Evolutionary conservation across 148 eudicot species (phyloP), one percentile per base, ranked within the genome.

Genomic region (Fagopyrum homotropicum): DNA sequence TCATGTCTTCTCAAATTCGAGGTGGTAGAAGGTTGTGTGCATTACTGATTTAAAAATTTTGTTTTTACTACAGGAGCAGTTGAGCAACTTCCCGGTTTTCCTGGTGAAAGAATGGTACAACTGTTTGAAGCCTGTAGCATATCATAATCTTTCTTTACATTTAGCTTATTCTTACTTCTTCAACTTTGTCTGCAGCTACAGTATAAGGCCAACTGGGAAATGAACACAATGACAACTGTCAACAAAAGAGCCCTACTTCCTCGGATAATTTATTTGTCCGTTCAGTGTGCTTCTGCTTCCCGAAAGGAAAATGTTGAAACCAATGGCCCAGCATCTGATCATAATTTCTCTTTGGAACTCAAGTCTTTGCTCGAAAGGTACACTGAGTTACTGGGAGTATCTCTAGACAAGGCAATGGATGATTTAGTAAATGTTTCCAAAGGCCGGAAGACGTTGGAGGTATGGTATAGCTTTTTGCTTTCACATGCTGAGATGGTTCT

Each of bases 221-320:
- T 78, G 76, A 83, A 79, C 75, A 79, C 80, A 59, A 77, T 72
- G 54, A 86, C 81, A 76, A 76, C 73, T 47, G 84, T 90, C 46
- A 88, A 84, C 76, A 92, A 81, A 82, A 84, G 96, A 81, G 92
- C 89, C 73, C 86, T 92, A 75, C 84, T 95, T 72, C 97, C 98
- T 55, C 84, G 97, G 76, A 80, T 90, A 90, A 83, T 95, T 72
- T 86, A 86, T 86, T 77, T 95, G 75, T 95, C 98, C 56, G 77
- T 92, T 71, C 86, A 85, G 64, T 90, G 92, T 85, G 97, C 93
- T 78, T 86, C 96, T 8, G 81, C 82, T 52, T 85, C 89, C n/a
- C 75, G 75, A 50, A 92, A 90, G 82, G 91, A 83, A 77, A 84
- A 73, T 72, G 66, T 75, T 75, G 87, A 82, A 81, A 79, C 82